Conservation (phyloP, 805 yeast species). For the Metschnikowia similis region DNA sequence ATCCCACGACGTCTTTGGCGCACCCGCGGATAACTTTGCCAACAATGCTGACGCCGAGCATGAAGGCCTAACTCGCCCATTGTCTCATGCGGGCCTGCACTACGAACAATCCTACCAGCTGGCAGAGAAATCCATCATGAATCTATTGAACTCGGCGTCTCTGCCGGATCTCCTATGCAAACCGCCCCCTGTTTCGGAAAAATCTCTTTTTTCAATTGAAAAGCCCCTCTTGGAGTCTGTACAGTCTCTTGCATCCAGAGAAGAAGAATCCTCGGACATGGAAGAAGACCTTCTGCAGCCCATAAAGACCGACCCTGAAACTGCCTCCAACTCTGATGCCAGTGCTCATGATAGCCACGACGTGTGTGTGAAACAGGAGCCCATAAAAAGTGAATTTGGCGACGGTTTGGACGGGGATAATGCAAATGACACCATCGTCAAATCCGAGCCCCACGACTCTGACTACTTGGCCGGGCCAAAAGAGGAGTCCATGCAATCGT, state of each 20-base stretch:
- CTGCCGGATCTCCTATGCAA: constrained; percentile 6
- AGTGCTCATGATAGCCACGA: neutral
- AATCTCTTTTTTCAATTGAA: neutral
- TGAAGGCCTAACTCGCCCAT: neutral
- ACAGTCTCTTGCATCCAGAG: neutral
- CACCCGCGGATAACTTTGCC: neutral
- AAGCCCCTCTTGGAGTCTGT: constrained; percentile 1
- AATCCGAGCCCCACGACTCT: constrained; percentile 2
- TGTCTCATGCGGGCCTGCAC: neutral
- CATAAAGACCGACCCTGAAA: neutral
- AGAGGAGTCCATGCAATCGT: neutral
- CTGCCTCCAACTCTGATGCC: neutral
- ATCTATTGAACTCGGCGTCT: constrained; percentile 27
- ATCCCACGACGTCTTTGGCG: neutral
- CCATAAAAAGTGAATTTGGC: neutral
- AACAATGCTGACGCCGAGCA: neutral
- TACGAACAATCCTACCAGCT: constrained; percentile 23
- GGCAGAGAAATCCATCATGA: constrained; percentile 40
- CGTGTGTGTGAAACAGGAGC: neutral
- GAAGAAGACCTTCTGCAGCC: neutral
- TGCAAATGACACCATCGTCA: neutral
- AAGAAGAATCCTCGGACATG: neutral
- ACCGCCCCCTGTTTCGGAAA: neutral
- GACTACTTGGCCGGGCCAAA: neutral
- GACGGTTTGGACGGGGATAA: neutral